Percentiles rank a stretch among this genome's conserved stretches.
Conservation (phyloP, 495 filamentous ascomycete species). For the Aspergillus steynii region DNA sequence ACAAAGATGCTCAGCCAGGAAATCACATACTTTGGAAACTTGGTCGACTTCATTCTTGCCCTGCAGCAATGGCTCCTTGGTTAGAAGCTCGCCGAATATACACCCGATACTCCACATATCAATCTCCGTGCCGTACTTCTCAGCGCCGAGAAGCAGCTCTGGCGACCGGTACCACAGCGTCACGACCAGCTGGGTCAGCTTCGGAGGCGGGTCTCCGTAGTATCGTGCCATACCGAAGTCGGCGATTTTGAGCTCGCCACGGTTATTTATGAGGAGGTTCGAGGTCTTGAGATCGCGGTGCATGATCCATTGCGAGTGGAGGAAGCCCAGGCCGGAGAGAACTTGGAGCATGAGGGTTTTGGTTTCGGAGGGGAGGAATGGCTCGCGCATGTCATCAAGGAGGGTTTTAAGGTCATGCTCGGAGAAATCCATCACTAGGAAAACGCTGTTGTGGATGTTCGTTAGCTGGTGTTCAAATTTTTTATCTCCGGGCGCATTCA, state of each 20-base stretch:
- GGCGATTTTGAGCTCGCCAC: slow-evolving; percentile 91
- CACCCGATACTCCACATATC: slow-evolving; percentile 98
- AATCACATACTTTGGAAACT: slow-evolving; percentile 51
- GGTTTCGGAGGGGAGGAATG: slow-evolving; percentile 88
- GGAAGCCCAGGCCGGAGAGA: slow-evolving; percentile 75
- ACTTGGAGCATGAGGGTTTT: slow-evolving; percentile 90
- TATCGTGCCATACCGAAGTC: slow-evolving; percentile 98
- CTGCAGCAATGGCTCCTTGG: slow-evolving; percentile 80
- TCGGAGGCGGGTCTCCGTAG: slow-evolving; percentile 76
- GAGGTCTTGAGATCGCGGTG: slow-evolving; percentile 97
- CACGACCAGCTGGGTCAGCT: slow-evolving; percentile 91
- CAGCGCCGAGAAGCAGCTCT: slow-evolving; percentile 82
- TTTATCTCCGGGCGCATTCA: background rate
- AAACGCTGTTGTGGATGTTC: slow-evolving; percentile 58
- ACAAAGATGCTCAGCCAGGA: background rate
- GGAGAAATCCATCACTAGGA: slow-evolving; percentile 96
- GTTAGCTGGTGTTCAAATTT: background rate
- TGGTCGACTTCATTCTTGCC: slow-evolving; percentile 96
- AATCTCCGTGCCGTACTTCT: slow-evolving; percentile 72
- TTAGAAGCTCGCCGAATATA: slow-evolving; percentile 91
- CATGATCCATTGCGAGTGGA: slow-evolving; percentile 90
- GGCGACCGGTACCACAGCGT: slow-evolving; percentile 97
- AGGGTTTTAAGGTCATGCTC: slow-evolving; percentile 97
- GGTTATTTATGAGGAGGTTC: slow-evolving; percentile 94
- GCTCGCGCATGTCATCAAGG: slow-evolving; percentile 89